Conservation (phyloP, 169 alveolate species). For the Eimeria falciformis region DNA sequence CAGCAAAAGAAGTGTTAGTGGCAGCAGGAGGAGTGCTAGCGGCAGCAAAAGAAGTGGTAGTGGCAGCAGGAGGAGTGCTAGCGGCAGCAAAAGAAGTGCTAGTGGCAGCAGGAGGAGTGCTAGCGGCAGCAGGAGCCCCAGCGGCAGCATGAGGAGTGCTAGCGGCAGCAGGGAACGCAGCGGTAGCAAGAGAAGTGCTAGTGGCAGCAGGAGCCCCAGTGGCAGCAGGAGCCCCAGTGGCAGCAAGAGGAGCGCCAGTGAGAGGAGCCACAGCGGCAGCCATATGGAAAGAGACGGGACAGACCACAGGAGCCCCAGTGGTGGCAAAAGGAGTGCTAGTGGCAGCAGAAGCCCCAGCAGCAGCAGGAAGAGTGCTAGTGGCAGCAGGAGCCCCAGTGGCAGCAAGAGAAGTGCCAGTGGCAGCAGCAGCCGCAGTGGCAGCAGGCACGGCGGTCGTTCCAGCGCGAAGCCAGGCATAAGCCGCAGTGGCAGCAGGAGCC, state of each 20-base stretch:
- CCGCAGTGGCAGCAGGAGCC: background rate
- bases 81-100: constrained; percentile 3
- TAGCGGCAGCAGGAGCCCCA: constrained; percentile 21
- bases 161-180: background rate
- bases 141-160: background rate
- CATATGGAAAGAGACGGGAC: background rate
- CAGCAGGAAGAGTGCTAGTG: background rate
- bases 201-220: background rate
- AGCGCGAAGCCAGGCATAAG: background rate
- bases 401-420: background rate
- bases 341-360: background rate
- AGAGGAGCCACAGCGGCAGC: constrained; percentile 5
- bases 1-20: background rate
- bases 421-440: background rate
- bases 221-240: constrained; percentile 27
- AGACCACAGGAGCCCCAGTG: background rate
- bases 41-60: background rate
- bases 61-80: background rate
- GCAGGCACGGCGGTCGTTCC: background rate
- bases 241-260: background rate
- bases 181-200: background rate
- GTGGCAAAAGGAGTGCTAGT: background rate
- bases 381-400: background rate
- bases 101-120: constrained; percentile 17
- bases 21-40: background rate